Evolutionary conservation across 2,329 filamentous ascomycete species (phyloP).

Genomic region (Xylariaceae sp.): DNA sequence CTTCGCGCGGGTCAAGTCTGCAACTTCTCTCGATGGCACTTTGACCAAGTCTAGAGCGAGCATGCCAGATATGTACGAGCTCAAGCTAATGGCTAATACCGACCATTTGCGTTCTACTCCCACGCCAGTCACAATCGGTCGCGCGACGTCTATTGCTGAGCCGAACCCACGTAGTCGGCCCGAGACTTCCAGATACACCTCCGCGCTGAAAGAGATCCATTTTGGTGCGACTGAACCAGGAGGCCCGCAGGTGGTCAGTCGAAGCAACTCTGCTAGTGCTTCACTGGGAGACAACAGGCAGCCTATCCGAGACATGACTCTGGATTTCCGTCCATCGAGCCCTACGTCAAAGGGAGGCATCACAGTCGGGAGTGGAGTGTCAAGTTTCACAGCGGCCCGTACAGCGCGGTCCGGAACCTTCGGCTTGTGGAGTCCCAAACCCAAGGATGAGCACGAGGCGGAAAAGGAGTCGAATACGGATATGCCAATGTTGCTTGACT

Average conservation of each 20-base stretch:
- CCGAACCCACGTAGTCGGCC: slow-evolving; percentile 37
- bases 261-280: slow-evolving; percentile 46
- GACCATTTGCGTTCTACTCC: slow-evolving; percentile 62
- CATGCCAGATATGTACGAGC: slow-evolving; percentile 65
- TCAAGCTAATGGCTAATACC: slow-evolving; percentile 70
- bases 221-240: slow-evolving; percentile 35
- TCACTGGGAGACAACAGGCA: slow-evolving; percentile 36
- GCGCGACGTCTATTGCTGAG: slow-evolving; percentile 33
- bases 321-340: slow-evolving; percentile 24
- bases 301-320: slow-evolving; percentile 21
- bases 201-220: slow-evolving; percentile 27
- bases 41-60: slow-evolving; percentile 33
- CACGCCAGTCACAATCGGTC: slow-evolving; percentile 32
- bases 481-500: slow-evolving; percentile 47
- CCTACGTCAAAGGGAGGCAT: slow-evolving; percentile 35
- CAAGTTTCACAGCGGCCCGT: slow-evolving; percentile 21
- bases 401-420: slow-evolving; percentile 42
- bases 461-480: slow-evolving; percentile 24
- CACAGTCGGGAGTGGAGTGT: slow-evolving; percentile 37
- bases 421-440: slow-evolving; percentile 42
- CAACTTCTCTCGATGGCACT: slow-evolving; percentile 29
- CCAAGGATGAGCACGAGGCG: slow-evolving; percentile 26
- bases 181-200: slow-evolving; percentile 36
- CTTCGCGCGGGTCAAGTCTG: slow-evolving; percentile 18
- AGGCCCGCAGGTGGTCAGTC: slow-evolving; percentile 39